These are phyloP conservation scores for Moringa oleifera DNA, from an alignment of 345 rosid species.

Conservation along the genomic window DNA sequence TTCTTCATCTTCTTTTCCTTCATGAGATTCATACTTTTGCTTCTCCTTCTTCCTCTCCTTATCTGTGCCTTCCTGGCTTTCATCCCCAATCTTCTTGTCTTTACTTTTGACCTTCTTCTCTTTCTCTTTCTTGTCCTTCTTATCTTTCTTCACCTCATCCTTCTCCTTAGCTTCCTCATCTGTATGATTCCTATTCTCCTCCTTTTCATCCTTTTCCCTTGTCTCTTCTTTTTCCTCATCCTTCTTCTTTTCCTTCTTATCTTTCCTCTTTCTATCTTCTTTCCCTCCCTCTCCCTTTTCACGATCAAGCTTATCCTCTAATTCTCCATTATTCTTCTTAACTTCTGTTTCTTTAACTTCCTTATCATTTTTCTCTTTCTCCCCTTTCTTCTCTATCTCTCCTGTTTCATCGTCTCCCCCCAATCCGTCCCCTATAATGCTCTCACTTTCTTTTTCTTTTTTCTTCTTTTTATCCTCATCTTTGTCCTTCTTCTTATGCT, in stretches of 20 bases:
- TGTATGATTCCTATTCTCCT: not conserved
- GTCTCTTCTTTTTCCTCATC: constrained; percentile 5
- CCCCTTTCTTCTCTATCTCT: not conserved
- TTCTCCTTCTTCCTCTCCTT: not conserved
- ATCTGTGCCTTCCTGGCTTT: not conserved
- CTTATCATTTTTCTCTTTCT: not conserved
- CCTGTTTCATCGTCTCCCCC: constrained; percentile 1
- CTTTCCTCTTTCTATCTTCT: not conserved
- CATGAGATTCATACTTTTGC: not conserved
- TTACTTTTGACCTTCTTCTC: not conserved
- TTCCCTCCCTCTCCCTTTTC: constrained; percentile 11
- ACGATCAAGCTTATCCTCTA: not conserved
- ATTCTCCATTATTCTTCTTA: constrained; percentile 10
- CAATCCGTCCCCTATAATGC: not conserved
- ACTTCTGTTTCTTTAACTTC: constrained; percentile 11
- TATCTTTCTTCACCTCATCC: not conserved
- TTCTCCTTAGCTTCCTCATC: not conserved
- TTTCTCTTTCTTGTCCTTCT: not conserved
- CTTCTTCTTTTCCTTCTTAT: not conserved
- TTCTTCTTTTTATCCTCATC: constrained; percentile 1
- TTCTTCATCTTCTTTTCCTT: constrained; percentile 5
- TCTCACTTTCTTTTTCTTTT: constrained; percentile 1
- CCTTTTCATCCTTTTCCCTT: not conserved
- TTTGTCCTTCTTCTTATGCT: constrained; percentile 10
- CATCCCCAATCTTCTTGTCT: not conserved